These are phyloP conservation scores for Trypethelium eluteriae DNA, from an alignment of 495 filamentous ascomycete species.

Conservation along the genomic window DNA sequence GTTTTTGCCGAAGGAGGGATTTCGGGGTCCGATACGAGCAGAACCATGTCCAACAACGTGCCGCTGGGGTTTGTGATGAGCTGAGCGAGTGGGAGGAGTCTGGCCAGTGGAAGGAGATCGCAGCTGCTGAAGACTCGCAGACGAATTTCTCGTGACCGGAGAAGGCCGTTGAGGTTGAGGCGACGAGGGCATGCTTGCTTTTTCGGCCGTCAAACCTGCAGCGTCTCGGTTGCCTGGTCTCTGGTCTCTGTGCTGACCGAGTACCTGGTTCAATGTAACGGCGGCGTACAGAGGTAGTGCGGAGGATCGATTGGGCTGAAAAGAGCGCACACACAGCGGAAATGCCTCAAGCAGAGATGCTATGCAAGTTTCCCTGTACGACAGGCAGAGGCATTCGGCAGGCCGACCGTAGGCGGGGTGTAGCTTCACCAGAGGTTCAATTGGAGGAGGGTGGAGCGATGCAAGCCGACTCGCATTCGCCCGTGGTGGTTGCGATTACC, in stretches of 20 bases:
- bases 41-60: slow-evolving; percentile 25
- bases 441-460: neutral
- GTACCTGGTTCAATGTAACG: neutral
- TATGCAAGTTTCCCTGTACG: neutral
- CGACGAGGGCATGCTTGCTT: slow-evolving; percentile 14
- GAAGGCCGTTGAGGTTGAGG: slow-evolving; percentile 25
- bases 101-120: slow-evolving; percentile 29
- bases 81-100: slow-evolving; percentile 13
- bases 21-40: slow-evolving; percentile 24
- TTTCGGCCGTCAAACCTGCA: neutral
- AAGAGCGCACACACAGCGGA: neutral
- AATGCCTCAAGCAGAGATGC: neutral
- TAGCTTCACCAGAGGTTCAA: neutral
- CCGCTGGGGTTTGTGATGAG: slow-evolving; percentile 24
- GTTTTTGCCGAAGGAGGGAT: slow-evolving; percentile 28
- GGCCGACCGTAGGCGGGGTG: neutral
- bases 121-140: slow-evolving; percentile 26
- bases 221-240: neutral
- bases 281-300: slow-evolving; percentile 1
- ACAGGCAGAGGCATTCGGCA: neutral
- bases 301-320: slow-evolving; percentile 1
- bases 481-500: neutral
- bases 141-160: slow-evolving; percentile 24
- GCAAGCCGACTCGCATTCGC: too few species aligned
- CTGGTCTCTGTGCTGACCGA: neutral